phyloP scores from a whole-genome alignment of 495 filamentous ascomycete species.

The Cairneyella variabilis region DNA sequence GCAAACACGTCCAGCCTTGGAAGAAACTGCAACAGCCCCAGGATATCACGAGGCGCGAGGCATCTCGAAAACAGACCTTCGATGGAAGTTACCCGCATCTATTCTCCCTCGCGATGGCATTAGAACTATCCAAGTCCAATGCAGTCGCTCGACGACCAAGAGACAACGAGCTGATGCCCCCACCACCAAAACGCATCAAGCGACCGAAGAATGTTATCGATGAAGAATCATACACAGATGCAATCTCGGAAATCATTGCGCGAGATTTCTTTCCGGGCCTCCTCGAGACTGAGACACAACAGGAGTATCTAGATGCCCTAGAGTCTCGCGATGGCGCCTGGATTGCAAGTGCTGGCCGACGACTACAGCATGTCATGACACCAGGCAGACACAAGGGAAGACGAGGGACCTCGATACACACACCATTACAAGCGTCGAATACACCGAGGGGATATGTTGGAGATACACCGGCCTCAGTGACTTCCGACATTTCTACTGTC shows the following conservation, averaged over 20 bases:
- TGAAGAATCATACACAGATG: slow-evolving; percentile 90
- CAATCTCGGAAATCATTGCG: slow-evolving; percentile 89
- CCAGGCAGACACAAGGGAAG: slow-evolving; percentile 51
- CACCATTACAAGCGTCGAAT: slow-evolving; percentile 31
- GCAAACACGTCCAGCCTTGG: too few relatives aligned
- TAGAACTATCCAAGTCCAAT: slow-evolving; percentile 26
- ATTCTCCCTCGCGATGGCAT: not conserved
- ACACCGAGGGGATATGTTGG: slow-evolving; percentile 52
- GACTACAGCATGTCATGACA: slow-evolving; percentile 78
- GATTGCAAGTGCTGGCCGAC: slow-evolving; percentile 75
- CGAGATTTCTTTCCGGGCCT: slow-evolving; percentile 97
- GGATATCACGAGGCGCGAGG: too few relatives aligned
- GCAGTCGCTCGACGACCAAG: slow-evolving; percentile 61
- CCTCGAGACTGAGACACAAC: slow-evolving; percentile 76
- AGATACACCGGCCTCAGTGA: slow-evolving; percentile 65
- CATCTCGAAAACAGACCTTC: too few relatives aligned
- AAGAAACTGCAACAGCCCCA: too few relatives aligned
- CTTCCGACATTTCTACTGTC: slow-evolving; percentile 35
- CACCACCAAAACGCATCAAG: slow-evolving; percentile 87
- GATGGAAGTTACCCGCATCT: too few relatives aligned
- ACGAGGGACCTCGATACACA: slow-evolving; percentile 32
- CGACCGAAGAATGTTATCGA: slow-evolving; percentile 85
- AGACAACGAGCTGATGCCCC: slow-evolving; percentile 80
- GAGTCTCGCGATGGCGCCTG: slow-evolving; percentile 79
- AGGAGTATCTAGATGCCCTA: slow-evolving; percentile 88